These are phyloP conservation scores for Acer campestre DNA, from an alignment of 345 rosid genomes.

Conservation along the genomic window DNA sequence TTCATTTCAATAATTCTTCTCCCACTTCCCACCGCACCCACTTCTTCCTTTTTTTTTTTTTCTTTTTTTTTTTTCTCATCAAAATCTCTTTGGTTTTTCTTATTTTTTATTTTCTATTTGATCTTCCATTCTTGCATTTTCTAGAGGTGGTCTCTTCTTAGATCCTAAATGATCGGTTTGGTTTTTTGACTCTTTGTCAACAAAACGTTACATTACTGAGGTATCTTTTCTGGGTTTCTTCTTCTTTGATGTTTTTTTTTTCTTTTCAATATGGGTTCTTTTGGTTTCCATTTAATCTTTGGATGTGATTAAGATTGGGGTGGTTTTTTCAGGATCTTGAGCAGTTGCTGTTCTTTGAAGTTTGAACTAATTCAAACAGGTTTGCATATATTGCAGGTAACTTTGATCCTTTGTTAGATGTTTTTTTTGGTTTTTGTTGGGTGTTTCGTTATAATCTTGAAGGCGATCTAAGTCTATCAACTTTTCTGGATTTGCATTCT, in stretches of 20 bases:
- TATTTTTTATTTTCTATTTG: too few species aligned
- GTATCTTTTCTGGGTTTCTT: conserved; percentile 16
- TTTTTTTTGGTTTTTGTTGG: neutral
- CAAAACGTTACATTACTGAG: conserved; percentile 17
- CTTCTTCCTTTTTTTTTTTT: neutral
- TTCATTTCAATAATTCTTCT: conserved; percentile 18
- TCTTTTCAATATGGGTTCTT: too few species aligned
- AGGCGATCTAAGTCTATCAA: conserved; percentile 14
- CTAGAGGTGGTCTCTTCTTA: conserved; percentile 15
- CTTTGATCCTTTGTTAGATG: conserved; percentile 5
- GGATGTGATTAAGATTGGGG: conserved; percentile 4
- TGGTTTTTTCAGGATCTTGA: conserved; percentile 29
- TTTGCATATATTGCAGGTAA: conserved; percentile 32
- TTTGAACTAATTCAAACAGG: conserved; percentile 16
- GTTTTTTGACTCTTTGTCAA: conserved; percentile 14
- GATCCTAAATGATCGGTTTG: conserved; percentile 41
- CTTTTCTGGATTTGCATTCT: conserved; percentile 1
- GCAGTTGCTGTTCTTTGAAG: conserved; percentile 9
- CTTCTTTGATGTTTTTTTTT: neutral
- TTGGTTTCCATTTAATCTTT: conserved; percentile 4
- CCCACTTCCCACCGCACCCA: conserved; percentile 25
- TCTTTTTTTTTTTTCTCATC: neutral
- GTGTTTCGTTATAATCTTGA: conserved; percentile 8
- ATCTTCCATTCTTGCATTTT: neutral
- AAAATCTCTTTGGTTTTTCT: neutral